Percentiles rank a stretch among this genome's conserved stretches.
Conservation (phyloP, 257 asterid genomes). For the Nicotiana knightiana region DNA sequence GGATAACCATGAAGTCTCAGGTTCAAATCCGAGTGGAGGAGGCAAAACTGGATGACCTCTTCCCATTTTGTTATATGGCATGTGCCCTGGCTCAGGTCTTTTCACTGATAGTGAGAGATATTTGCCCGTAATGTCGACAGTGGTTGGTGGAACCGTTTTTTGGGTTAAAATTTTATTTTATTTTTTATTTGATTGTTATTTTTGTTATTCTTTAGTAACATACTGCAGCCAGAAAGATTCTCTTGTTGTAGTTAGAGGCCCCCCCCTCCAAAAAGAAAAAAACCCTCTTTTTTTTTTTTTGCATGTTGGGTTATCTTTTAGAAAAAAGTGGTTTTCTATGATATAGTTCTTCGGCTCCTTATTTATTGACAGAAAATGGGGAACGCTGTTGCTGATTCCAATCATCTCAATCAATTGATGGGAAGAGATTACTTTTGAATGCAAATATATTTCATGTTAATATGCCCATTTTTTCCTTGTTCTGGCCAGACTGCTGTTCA, state of each 20-base stretch:
- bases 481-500: slow-evolving; percentile 37
- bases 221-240: neutral
- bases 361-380: neutral
- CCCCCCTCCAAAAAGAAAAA: neutral
- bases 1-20: neutral
- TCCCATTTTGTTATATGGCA: neutral
- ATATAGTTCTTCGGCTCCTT: neutral
- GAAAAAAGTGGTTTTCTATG: neutral
- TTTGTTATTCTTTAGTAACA: neutral
- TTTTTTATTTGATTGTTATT: neutral
- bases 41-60: neutral
- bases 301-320: neutral
- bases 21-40: neutral
- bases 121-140: neutral
- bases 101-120: neutral
- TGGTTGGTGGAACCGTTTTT: neutral
- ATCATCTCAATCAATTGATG: neutral
- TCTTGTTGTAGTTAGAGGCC: neutral
- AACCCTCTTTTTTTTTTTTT: neutral
- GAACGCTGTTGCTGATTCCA: neutral
- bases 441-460: neutral
- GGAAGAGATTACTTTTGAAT: neutral
- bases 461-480: neutral
- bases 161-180: neutral
- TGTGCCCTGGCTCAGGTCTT: neutral